Conservation (phyloP, 2,329 filamentous ascomycete species). For the Penicillium sumatraense region DNA sequence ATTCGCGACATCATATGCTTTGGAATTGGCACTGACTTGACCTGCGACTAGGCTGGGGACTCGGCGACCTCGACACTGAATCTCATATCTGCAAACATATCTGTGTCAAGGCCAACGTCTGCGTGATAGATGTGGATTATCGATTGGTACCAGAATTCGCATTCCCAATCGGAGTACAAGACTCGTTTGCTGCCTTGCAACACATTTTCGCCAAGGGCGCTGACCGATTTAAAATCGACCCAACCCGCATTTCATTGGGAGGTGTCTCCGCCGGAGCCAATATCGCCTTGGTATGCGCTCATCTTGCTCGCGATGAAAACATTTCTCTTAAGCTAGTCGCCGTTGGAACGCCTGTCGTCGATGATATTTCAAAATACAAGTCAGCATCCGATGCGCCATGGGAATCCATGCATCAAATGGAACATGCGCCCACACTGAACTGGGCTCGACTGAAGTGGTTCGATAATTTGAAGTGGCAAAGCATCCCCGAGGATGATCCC, state of each 20-base stretch:
- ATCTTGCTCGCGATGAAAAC: slow-evolving; percentile 46
- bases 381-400: slow-evolving; percentile 45
- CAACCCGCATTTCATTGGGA: slow-evolving; percentile 48
- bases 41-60: slow-evolving; percentile 44
- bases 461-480: slow-evolving; percentile 38
- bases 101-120: slow-evolving; percentile 49
- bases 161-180: slow-evolving; percentile 55
- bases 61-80: slow-evolving; percentile 57
- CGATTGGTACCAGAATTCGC: slow-evolving; percentile 56
- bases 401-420: slow-evolving; percentile 48
- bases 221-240: slow-evolving; percentile 45
- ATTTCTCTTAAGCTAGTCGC: slow-evolving; percentile 46
- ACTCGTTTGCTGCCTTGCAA: slow-evolving; percentile 53
- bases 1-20: neutral
- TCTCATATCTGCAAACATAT: slow-evolving; percentile 55
- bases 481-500: slow-evolving; percentile 22
- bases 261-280: slow-evolving; percentile 48
- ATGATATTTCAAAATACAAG: slow-evolving; percentile 45
- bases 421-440: slow-evolving; percentile 50
- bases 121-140: slow-evolving; percentile 58
- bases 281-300: slow-evolving; percentile 33
- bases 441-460: slow-evolving; percentile 52
- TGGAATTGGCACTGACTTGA: neutral
- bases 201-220: slow-evolving; percentile 44
- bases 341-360: slow-evolving; percentile 48